Evolutionary conservation across 2,329 filamentous ascomycete genomes (phyloP).

Genomic region (Neopestalotiopsis sp.): DNA sequence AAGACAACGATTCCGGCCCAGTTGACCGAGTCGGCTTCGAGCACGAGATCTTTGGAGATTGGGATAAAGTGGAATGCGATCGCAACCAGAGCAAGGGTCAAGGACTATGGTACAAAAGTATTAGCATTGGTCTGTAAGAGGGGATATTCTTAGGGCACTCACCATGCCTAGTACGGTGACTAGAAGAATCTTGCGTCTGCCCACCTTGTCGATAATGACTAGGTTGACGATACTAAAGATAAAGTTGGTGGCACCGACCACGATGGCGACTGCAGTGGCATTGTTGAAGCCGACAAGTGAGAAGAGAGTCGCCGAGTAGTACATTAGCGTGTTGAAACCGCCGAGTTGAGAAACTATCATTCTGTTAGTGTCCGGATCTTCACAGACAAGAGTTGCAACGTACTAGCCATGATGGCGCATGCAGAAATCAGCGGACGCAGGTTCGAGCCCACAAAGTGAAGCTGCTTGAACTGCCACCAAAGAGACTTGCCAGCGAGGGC

Average conservation of each 20-base stretch:
- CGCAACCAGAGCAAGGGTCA: constrained; percentile 43
- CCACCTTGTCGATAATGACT: constrained; percentile 46
- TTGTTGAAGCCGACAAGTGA: constrained; percentile 50
- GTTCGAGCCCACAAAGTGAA: constrained; percentile 45
- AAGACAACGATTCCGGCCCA: constrained; percentile 47
- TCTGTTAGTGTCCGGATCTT: constrained; percentile 13
- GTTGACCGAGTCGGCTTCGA: constrained; percentile 37
- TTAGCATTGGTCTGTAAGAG: not conserved
- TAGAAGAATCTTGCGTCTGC: constrained; percentile 46
- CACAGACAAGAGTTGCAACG: not conserved
- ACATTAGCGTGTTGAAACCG: constrained; percentile 30
- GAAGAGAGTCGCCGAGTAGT: constrained; percentile 28
- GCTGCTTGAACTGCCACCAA: constrained; percentile 46
- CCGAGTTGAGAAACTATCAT: constrained; percentile 41
- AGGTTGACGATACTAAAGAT: constrained; percentile 51
- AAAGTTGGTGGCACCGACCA: constrained; percentile 48
- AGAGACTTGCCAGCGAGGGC: constrained; percentile 38
- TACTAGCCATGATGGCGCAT: constrained; percentile 50
- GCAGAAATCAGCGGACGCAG: constrained; percentile 48
- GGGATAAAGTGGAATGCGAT: constrained; percentile 50
- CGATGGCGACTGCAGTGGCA: constrained; percentile 46
- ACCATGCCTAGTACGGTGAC: constrained; percentile 48
- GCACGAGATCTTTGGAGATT: constrained; percentile 42
- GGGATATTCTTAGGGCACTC: not conserved
- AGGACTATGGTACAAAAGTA: not conserved